phyloP scores from a whole-genome alignment of 441 rosid genomes.

The Bocquillonia castaneifolia region DNA sequence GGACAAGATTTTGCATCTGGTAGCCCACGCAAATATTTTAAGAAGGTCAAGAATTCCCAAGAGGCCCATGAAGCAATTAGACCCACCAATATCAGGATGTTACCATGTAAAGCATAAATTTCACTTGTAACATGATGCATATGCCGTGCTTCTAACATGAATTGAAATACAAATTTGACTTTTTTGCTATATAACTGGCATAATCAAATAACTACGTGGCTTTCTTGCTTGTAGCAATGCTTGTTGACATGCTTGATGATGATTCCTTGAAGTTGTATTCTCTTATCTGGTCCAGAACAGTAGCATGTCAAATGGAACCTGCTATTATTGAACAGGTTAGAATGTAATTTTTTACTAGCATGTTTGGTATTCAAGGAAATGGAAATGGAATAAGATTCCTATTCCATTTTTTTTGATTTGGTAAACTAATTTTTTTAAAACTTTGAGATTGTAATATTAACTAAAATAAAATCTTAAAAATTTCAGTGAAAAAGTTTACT shows the following conservation, averaged over 20 bases:
- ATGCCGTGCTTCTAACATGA: constrained; percentile 3
- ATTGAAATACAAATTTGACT: constrained; percentile 15
- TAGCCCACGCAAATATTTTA: constrained; percentile 69
- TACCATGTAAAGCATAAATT: constrained; percentile 61
- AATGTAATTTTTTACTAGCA: constrained; percentile 12
- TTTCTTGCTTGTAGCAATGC: constrained; percentile 51
- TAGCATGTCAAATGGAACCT: constrained; percentile 97
- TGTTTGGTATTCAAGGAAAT: no score
- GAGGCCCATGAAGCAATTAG: constrained; percentile 99
- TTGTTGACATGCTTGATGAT: constrained; percentile 69
- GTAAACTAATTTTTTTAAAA: no score
- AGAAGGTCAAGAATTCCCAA: constrained; percentile 95
- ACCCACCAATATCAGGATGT: constrained; percentile 73
- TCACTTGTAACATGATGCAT: constrained; percentile 19
- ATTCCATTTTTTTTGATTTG: no score
- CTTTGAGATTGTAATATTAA: no score
- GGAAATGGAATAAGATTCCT: no score
- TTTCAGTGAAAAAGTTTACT: no score
- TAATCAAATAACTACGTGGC: constrained; percentile 15
- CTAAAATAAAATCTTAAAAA: no score
- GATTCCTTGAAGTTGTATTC: constrained; percentile 85
- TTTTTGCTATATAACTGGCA: constrained; percentile 6
- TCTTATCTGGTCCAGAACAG: constrained; percentile 85
- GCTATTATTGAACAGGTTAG: constrained; percentile 66
- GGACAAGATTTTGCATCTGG: constrained; percentile 58